phyloP scores from a whole-genome alignment of 140 eudicot genomes.

The Cichorium intybus region DNA sequence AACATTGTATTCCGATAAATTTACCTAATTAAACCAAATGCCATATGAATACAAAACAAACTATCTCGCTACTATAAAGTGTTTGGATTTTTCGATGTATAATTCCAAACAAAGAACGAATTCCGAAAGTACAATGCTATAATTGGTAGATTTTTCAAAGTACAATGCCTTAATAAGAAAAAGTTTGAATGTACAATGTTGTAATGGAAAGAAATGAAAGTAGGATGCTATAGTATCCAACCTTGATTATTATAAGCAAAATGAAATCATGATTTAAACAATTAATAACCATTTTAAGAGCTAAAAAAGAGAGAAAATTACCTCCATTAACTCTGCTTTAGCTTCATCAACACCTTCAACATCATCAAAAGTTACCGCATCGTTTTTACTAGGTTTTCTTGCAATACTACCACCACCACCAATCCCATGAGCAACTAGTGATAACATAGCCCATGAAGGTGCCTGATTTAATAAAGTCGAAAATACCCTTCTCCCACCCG shows the following conservation, averaged over 20 bases:
- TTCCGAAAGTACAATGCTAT: no score
- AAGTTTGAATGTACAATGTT: no score
- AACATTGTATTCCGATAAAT: no score
- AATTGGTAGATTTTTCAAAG: no score
- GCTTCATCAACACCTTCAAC: constrained; percentile 44
- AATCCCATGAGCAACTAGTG: constrained; percentile 30
- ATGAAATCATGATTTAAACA: not conserved
- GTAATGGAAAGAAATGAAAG: no score
- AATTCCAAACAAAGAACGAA: no score
- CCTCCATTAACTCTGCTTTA: constrained; percentile 45
- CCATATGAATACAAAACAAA: no score
- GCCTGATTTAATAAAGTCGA: constrained; percentile 34
- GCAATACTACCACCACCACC: constrained; percentile 42
- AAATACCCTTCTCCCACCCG: constrained; percentile 30
- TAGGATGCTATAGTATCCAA: no score
- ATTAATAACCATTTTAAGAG: not conserved
- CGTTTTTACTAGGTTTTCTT: constrained; percentile 39
- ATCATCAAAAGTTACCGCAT: constrained; percentile 35
- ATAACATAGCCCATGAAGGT: constrained; percentile 49
- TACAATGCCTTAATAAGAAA: no score
- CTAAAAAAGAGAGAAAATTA: not conserved
- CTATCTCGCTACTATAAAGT: no score
- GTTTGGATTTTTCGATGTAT: no score
- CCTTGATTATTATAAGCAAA: not conserved
- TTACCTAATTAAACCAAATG: no score